Percentiles rank a stretch among this genome's conserved stretches.
Conservation (phyloP, 176 grass and related monocot genomes). For the Typha latifolia region DNA sequence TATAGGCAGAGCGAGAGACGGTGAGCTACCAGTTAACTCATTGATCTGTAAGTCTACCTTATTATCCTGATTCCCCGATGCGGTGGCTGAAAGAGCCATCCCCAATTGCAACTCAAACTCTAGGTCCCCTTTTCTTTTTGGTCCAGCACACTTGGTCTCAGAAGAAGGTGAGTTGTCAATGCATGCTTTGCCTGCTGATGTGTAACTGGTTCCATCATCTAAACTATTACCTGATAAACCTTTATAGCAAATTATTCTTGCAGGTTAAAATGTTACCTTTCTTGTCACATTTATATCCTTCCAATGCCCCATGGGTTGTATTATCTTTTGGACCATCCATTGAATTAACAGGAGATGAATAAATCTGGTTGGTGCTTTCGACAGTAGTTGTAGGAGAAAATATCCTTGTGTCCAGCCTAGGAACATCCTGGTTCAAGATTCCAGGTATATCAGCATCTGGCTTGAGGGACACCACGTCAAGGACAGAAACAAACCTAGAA, state of each 20-base stretch:
- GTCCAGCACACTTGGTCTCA: slow-evolving; percentile 23
- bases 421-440: slow-evolving; percentile 36
- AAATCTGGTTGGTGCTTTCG: slow-evolving; percentile 21
- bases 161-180: slow-evolving; percentile 16
- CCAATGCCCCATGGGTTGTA: slow-evolving; percentile 13
- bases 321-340: slow-evolving; percentile 29
- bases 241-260: slow-evolving; percentile 40
- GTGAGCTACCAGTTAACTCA: slow-evolving; percentile 23
- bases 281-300: slow-evolving; percentile 28
- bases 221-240: slow-evolving; percentile 24
- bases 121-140: slow-evolving; percentile 69
- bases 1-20: slow-evolving; percentile 21
- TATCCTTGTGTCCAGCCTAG: slow-evolving; percentile 60
- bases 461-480: slow-evolving; percentile 72
- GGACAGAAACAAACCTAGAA: slow-evolving; percentile 72
- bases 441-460: slow-evolving; percentile 34
- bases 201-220: slow-evolving; percentile 21
- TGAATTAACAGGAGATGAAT: slow-evolving; percentile 8
- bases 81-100: slow-evolving; percentile 89
- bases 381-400: slow-evolving; percentile 29
- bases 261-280: slow-evolving; percentile 22
- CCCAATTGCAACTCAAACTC: slow-evolving; percentile 85
- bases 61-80: slow-evolving; percentile 26
- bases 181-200: slow-evolving; percentile 23
- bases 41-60: slow-evolving; percentile 15